Conservation (phyloP, 75 land plant genomes). For the Selaginella tamariscina region DNA sequence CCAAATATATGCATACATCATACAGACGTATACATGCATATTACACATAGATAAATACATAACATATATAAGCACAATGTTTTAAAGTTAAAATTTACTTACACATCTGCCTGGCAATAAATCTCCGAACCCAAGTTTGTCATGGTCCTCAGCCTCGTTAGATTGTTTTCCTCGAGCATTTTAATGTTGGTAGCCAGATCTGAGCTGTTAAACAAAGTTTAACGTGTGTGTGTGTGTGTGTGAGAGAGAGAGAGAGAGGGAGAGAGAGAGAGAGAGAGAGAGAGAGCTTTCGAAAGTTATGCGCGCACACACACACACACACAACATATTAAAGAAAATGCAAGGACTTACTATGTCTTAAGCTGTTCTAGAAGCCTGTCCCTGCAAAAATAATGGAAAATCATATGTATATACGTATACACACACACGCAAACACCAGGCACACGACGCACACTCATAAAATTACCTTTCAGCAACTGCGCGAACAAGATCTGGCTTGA, state of each 20-base stretch:
- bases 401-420: not conserved
- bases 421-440: not conserved
- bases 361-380: constrained; percentile 76
- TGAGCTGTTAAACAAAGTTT: constrained; percentile 39
- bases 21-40: not conserved
- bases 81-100: constrained; percentile 23
- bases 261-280: too few relatives aligned
- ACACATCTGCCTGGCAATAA: constrained; percentile 88
- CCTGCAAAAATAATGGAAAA: constrained; percentile 36
- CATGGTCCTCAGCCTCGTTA: constrained; percentile 53
- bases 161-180: constrained; percentile 57
- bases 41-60: constrained; percentile 6
- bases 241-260: too few relatives aligned
- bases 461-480: constrained; percentile 54
- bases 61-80: not conserved
- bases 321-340: not conserved
- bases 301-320: too few relatives aligned
- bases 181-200: constrained; percentile 73
- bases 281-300: too few relatives aligned
- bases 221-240: too few relatives aligned
- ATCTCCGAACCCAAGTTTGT: constrained; percentile 95
- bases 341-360: constrained; percentile 62
- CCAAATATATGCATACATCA: not conserved
- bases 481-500: constrained; percentile 73
- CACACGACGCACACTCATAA: not conserved